Base-by-base conservation (phyloP, 139 green algal species). In the Pseudopediastrum boryanum region DNA sequence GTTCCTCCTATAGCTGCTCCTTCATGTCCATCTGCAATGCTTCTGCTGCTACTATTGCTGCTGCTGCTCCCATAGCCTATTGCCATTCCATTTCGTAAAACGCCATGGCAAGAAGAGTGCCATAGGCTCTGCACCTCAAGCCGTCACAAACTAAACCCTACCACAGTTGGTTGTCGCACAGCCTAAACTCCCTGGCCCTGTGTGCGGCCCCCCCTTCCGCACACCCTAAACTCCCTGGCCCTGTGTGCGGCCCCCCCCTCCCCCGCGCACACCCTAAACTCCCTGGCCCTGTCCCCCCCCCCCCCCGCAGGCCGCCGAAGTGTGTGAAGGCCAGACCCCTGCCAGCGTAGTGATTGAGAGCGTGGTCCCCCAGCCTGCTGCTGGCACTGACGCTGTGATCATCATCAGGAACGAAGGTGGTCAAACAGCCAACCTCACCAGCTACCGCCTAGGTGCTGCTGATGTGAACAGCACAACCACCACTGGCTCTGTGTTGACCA, bases 361-460 rank as follows among this genome's bases (percentile, higher is more conserved):
- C 8, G 77, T 90, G 8, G 74, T 79, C 2, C 63, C 84, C 4
- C 70, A 83, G 33, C 83, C 85, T 23, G 75, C 31, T 0, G 19
- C 79, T 3, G 74, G 65, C 2, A 38, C 38, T 4, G 12, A 31
- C 4, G 54, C 74, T 19, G 39, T 67, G 2, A 44, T 89, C 35
- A 62, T 78, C 44, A 79, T 91, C 38, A 71, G 86, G 50, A 91
- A 91, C 79, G 61, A 77, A 0, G 86, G 86, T 42, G 85, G 75
- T 16, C 77, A 91, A 76, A 84, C 75, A 8, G 85, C 79, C 43
- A 85, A 89, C 75, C 77, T 91, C 16, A 86, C 78, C 0, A 82
- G 85, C 48, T 90, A 82, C 81, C 56, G 65, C 46, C 74, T 91
- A 3, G 72, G 59, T 7, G 81, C 64, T 33, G n/a, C 13, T 12